Conservation (phyloP, 345 rosid species). For the Melaleuca alternifolia region DNA sequence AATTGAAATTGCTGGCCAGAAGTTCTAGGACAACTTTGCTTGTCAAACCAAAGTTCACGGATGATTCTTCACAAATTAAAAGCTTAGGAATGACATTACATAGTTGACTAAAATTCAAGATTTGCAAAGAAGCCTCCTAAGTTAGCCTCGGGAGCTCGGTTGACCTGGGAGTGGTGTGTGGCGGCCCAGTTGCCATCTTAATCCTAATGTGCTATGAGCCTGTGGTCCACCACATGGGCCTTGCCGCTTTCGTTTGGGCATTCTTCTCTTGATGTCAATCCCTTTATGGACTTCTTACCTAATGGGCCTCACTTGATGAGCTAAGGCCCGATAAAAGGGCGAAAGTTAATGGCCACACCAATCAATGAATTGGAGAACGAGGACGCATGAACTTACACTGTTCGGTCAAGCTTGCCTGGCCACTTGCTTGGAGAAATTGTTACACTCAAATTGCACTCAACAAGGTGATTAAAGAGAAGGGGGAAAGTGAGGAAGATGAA, state of each 20-base stretch:
- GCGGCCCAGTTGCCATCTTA: neutral
- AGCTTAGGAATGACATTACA: accelerated
- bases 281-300: neutral
- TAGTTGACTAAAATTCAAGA: neutral
- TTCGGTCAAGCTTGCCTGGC: too few relatives aligned
- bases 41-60: neutral
- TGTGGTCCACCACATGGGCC: neutral
- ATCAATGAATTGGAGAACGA: neutral
- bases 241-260: neutral
- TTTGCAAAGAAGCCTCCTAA: neutral
- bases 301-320: neutral
- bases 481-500: too few relatives aligned
- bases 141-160: neutral
- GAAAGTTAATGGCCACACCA: neutral
- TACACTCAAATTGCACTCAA: too few relatives aligned
- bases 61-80: accelerated
- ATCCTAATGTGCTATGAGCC: neutral
- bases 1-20: neutral
- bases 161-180: too few relatives aligned
- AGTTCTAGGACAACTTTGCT: neutral
- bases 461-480: too few relatives aligned
- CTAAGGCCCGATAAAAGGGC: neutral
- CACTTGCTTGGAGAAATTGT: too few relatives aligned
- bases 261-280: neutral
- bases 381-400: neutral